Evolutionary conservation across 805 yeast species (phyloP).

Genomic region (Candida morakotiae): DNA sequence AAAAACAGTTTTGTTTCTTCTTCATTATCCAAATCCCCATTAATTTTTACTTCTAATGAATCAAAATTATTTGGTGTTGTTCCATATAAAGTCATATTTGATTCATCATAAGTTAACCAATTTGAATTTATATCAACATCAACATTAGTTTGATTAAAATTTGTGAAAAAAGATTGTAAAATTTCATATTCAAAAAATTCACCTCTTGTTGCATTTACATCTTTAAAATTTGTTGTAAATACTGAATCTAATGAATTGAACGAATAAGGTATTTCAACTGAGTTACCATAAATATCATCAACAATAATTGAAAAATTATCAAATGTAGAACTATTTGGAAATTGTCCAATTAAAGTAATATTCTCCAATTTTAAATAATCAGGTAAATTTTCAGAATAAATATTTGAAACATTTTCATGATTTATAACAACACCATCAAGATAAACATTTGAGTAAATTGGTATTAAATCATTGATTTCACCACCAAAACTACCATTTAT

Average conservation of each 20-base stretch:
- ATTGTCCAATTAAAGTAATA: conserved; percentile 48
- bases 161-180: conserved; percentile 53
- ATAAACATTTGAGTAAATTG: conserved; percentile 54
- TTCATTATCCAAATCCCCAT: conserved; percentile 26
- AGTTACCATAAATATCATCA: conserved; percentile 56
- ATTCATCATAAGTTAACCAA: conserved; percentile 65
- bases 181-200: conserved; percentile 55
- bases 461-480: conserved; percentile 52
- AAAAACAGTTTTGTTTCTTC: conserved; percentile 39
- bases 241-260: conserved; percentile 51
- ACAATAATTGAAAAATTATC: conserved; percentile 53
- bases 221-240: conserved; percentile 51
- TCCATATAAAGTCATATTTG: conserved; percentile 69
- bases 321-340: conserved; percentile 44
- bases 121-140: conserved; percentile 27
- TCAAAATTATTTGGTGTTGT: conserved; percentile 39
- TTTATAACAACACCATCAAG: conserved; percentile 57
- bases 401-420: conserved; percentile 49
- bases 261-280: conserved; percentile 53
- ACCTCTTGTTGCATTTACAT: conserved; percentile 67
- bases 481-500: conserved; percentile 68
- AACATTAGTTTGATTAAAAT: conserved; percentile 46
- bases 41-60: conserved; percentile 20
- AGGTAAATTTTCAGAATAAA: conserved; percentile 54
- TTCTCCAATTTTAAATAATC: conserved; percentile 49